Evolutionary conservation across 352 stramenopile genomes (phyloP).

Genomic region (Elongisporangium anandrum): DNA sequence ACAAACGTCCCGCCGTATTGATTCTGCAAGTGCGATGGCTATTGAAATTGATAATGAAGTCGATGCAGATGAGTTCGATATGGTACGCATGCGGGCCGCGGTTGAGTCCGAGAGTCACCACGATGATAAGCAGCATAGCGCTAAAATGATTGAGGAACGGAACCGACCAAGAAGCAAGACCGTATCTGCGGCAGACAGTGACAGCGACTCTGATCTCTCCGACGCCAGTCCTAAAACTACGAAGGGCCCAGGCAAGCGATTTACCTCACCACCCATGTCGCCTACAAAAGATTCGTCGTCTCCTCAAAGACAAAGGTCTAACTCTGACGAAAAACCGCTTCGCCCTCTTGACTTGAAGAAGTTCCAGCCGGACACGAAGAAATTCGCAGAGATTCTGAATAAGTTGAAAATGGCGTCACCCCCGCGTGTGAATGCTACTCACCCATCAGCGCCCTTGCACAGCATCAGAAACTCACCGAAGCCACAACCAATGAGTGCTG

Average conservation of each 20-base stretch:
- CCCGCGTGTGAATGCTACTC: slow-evolving; percentile 17
- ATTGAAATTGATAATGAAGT: slow-evolving; percentile 90
- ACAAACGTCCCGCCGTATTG: slow-evolving; percentile 54
- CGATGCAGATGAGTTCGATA: slow-evolving; percentile 69
- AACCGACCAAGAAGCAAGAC: background rate
- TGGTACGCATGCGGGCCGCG: slow-evolving; percentile 14
- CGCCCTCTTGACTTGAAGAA: slow-evolving; percentile 68
- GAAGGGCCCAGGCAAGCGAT: background rate
- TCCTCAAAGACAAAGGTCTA: background rate
- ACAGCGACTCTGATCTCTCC: background rate
- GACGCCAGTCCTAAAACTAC: background rate
- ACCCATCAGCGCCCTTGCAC: slow-evolving; percentile 3
- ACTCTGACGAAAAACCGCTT: slow-evolving; percentile 7
- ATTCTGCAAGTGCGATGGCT: slow-evolving; percentile 65
- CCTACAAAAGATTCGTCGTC: slow-evolving; percentile 11
- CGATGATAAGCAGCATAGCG: slow-evolving; percentile 7
- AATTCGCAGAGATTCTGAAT: slow-evolving; percentile 72
- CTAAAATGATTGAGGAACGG: background rate
- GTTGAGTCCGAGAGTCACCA: slow-evolving; percentile 22
- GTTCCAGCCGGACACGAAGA: slow-evolving; percentile 67
- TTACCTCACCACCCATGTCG: slow-evolving; percentile 3
- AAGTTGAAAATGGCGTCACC: slow-evolving; percentile 60
- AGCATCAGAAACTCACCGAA: slow-evolving; percentile 21
- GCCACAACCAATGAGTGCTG: background rate
- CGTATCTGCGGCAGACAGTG: background rate